Evolutionary conservation across 2,329 filamentous ascomycete genomes (phyloP).

Genomic region (Aspergillus caelatus): DNA sequence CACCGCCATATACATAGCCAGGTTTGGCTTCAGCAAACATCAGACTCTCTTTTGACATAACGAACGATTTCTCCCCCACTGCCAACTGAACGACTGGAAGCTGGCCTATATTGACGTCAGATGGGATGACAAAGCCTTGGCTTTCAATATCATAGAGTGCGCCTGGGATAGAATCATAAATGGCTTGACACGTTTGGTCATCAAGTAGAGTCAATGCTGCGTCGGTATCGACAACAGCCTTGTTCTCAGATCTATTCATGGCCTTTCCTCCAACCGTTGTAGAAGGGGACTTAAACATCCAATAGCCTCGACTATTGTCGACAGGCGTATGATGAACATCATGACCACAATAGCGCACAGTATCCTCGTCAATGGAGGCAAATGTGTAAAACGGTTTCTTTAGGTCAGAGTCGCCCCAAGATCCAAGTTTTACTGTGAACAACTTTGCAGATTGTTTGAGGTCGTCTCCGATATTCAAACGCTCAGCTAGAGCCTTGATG

Average conservation of each 20-base stretch:
- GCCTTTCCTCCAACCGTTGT: constrained; percentile 61
- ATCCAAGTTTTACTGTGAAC: constrained; percentile 67
- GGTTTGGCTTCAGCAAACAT: constrained; percentile 59
- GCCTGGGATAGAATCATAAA: constrained; percentile 67
- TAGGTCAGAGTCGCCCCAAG: constrained; percentile 53
- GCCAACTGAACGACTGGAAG: constrained; percentile 66
- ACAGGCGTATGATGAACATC: constrained; percentile 64
- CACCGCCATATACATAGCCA: constrained; percentile 64
- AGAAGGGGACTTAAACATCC: constrained; percentile 64
- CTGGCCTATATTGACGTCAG: constrained; percentile 51
- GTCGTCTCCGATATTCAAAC: constrained; percentile 64
- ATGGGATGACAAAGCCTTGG: constrained; percentile 68
- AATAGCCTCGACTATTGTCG: constrained; percentile 68
- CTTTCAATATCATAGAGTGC: constrained; percentile 57
- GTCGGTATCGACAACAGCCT: constrained; percentile 71
- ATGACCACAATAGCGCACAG: constrained; percentile 56
- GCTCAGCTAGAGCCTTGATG: constrained; percentile 67
- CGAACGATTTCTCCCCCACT: constrained; percentile 63
- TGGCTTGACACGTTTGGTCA: constrained; percentile 61
- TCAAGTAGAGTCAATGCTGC: constrained; percentile 69
- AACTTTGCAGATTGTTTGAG: constrained; percentile 58
- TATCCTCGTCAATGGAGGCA: constrained; percentile 69
- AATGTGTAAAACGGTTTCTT: constrained; percentile 71
- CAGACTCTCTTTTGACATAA: constrained; percentile 65
- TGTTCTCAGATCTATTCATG: constrained; percentile 58